Evolutionary conservation across 768 basidiomycete genomes (phyloP).

Genomic region (Pilatotrama ljubarskyi): DNA sequence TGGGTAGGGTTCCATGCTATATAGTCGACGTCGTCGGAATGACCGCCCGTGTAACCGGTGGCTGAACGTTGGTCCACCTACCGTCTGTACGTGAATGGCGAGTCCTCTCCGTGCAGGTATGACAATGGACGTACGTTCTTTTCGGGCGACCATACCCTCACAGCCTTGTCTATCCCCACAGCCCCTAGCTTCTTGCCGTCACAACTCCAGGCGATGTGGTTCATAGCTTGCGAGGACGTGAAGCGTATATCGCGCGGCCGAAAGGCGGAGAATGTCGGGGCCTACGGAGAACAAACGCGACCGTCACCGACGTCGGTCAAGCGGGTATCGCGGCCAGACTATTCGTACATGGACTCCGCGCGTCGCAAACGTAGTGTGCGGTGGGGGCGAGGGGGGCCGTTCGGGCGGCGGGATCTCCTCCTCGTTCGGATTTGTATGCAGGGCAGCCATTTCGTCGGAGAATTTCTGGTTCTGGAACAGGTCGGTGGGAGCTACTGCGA

Average conservation of each 20-base stretch:
- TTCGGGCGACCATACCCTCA: conserved; percentile 76
- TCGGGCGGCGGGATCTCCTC: conserved; percentile 33
- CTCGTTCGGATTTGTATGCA: conserved; percentile 35
- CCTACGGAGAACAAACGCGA: conserved; percentile 41
- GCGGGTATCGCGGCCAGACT: background rate
- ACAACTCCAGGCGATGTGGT: conserved; percentile 81
- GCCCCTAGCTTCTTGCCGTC: conserved; percentile 80
- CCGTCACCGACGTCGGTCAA: conserved; percentile 15
- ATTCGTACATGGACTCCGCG: conserved; percentile 72
- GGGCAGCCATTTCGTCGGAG: background rate
- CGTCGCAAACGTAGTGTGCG: conserved; percentile 66
- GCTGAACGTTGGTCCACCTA: conserved; percentile 76
- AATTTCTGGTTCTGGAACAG: too few relatives aligned
- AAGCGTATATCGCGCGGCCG: conserved; percentile 75
- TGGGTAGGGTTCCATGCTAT: conserved; percentile 85
- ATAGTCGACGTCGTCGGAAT: conserved; percentile 79
- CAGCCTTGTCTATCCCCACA: conserved; percentile 80
- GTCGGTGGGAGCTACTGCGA: too few relatives aligned
- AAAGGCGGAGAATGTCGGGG: conserved; percentile 78
- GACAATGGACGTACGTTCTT: conserved; percentile 51
- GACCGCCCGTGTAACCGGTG: conserved; percentile 64
- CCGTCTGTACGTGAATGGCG: too few relatives aligned
- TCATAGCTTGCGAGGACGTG: conserved; percentile 62
- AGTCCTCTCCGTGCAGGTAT: too few relatives aligned
- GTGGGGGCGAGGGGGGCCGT: conserved; percentile 70